Evolutionary conservation across 257 asterid genomes (phyloP).

Genomic region (Paulownia fortunei): DNA sequence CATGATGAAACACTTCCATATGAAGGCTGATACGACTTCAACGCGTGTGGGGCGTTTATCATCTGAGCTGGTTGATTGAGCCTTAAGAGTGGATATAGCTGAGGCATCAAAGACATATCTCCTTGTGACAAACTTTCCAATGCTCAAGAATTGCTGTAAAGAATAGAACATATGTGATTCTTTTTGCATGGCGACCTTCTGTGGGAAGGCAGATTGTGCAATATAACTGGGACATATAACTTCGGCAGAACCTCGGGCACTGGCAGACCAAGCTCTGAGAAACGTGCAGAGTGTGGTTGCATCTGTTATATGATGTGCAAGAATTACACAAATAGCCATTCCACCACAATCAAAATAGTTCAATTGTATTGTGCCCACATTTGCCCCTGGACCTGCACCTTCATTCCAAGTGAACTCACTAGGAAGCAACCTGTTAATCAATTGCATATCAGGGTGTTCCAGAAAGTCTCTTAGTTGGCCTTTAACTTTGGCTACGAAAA

Average conservation of each 20-base stretch:
- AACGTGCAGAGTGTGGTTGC: constrained; percentile 3
- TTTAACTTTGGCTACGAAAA: background rate
- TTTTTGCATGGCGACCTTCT: background rate
- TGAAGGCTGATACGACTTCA: constrained; percentile 19
- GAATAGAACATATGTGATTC: background rate
- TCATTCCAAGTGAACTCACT: background rate
- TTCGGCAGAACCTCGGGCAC: background rate
- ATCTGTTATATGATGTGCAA: constrained; percentile 22
- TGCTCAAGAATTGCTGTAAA: background rate
- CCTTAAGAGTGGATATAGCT: constrained; percentile 21
- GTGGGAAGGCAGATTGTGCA: constrained; percentile 21
- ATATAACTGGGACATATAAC: background rate
- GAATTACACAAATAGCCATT: constrained; percentile 7
- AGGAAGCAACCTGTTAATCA: background rate
- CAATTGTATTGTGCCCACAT: constrained; percentile 9
- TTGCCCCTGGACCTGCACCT: background rate
- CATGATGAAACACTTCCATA: constrained; percentile 34
- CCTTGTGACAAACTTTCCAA: constrained; percentile 21
- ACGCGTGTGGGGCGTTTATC: constrained; percentile 3
- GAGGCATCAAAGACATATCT: constrained; percentile 31
- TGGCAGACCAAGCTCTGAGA: constrained; percentile 23
- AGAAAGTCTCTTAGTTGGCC: constrained; percentile 17
- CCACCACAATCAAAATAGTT: constrained; percentile 35
- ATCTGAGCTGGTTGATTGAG: background rate
- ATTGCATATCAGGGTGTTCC: background rate